phyloP scores from a whole-genome alignment of 2,329 filamentous ascomycete species.

The Dothiorella sarmentorum region DNA sequence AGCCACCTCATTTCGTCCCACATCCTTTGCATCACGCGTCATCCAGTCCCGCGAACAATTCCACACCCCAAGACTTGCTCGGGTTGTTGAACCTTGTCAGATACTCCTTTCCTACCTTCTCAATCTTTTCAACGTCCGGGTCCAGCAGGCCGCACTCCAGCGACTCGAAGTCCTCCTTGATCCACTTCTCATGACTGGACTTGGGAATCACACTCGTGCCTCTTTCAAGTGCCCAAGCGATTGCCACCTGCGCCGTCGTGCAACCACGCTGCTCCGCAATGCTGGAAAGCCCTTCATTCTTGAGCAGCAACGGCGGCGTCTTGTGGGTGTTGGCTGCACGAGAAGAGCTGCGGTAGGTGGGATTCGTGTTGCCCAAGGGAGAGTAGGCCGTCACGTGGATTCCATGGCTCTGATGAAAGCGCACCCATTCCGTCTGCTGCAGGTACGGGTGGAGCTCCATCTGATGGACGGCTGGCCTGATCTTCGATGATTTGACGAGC shows the following conservation, averaged over 20 bases:
- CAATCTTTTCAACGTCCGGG: conserved; percentile 36
- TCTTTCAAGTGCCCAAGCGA: conserved; percentile 49
- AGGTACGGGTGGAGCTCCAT: conserved; percentile 76
- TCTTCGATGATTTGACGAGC: conserved; percentile 55
- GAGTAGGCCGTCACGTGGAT: conserved; percentile 55
- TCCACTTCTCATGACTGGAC: conserved; percentile 42
- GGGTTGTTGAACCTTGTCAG: conserved; percentile 40
- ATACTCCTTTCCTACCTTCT: conserved; percentile 31
- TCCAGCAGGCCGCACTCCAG: conserved; percentile 35
- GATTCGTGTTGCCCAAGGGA: conserved; percentile 47
- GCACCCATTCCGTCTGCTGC: conserved; percentile 52
- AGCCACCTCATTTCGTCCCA: background rate
- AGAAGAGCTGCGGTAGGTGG: conserved; percentile 36
- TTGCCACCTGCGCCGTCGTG: conserved; percentile 44
- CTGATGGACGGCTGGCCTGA: conserved; percentile 71
- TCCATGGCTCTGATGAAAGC: conserved; percentile 49
- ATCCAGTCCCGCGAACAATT: conserved; percentile 45
- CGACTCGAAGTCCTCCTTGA: conserved; percentile 44
- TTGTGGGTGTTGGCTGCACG: conserved; percentile 19
- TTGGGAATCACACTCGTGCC: conserved; percentile 47
- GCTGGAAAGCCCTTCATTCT: conserved; percentile 41
- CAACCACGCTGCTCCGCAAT: conserved; percentile 42
- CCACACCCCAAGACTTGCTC: conserved; percentile 38
- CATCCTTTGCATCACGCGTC: conserved; percentile 14
- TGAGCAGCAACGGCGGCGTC: conserved; percentile 34